A percentile compares a stretch with the other conserved stretches of the same genome.
Conservation (phyloP, 257 asterid genomes). For the Solanum sitiens region DNA sequence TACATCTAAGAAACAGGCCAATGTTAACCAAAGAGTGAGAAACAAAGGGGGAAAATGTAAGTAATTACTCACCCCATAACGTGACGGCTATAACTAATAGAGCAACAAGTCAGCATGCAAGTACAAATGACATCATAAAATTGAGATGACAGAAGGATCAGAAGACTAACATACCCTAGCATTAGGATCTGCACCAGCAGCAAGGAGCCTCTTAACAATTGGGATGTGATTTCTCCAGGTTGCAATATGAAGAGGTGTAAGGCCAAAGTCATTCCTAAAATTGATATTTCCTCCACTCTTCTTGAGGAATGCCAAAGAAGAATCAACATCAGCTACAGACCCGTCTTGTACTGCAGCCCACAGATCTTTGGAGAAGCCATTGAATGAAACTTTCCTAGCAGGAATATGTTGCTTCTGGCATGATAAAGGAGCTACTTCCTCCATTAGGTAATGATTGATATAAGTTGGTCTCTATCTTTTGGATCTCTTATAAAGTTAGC, state of each 20-base stretch:
- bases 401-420: constrained; percentile 46
- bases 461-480: background rate
- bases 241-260: constrained; percentile 86
- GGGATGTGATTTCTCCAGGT: constrained; percentile 93
- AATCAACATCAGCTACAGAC: constrained; percentile 59
- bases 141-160: constrained; percentile 12
- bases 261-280: constrained; percentile 66
- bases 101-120: constrained; percentile 11
- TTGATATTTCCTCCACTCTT: constrained; percentile 76
- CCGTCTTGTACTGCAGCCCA: constrained; percentile 71
- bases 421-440: constrained; percentile 39
- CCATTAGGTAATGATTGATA: constrained; percentile 22
- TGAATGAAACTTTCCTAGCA: constrained; percentile 26
- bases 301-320: constrained; percentile 53
- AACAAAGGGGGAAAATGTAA: background rate
- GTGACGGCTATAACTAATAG: constrained; percentile 10
- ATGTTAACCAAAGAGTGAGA: background rate
- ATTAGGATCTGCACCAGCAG: constrained; percentile 98
- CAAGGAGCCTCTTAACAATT: constrained; percentile 77
- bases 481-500: background rate
- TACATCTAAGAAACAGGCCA: background rate
- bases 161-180: constrained; percentile 68
- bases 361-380: constrained; percentile 44
- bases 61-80: constrained; percentile 1
- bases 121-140: constrained; percentile 9